phyloP scores from a whole-genome alignment of 441 rosid species.

The Gossypium davidsonii region DNA sequence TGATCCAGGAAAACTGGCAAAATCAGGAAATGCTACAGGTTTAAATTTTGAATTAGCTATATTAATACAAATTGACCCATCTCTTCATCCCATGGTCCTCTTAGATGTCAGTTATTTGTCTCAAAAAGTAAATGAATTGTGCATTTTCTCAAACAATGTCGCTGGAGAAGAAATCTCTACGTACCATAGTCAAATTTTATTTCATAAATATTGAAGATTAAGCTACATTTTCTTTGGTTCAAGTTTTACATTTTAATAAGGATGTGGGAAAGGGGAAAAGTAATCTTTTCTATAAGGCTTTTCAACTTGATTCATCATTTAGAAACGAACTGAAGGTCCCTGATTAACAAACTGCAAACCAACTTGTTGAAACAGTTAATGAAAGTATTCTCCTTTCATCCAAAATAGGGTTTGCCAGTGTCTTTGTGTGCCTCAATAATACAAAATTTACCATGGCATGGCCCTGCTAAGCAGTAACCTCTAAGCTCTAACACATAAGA shows the following conservation, averaged over 20 bases:
- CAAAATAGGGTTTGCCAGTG: not conserved
- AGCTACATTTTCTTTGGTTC: not conserved
- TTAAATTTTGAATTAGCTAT: conserved; percentile 1
- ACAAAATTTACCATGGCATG: not conserved
- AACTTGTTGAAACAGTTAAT: conserved; percentile 5
- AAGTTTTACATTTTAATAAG: not conserved
- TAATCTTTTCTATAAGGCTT: not conserved
- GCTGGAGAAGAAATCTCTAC: not conserved
- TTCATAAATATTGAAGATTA: not conserved
- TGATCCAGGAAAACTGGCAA: not conserved
- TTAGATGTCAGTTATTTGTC: not conserved
- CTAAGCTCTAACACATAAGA: not conserved
- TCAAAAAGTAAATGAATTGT: not conserved
- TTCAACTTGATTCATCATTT: conserved; percentile 9
- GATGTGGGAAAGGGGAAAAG: not conserved
- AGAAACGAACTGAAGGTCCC: not conserved
- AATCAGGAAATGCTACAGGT: conserved; percentile 1
- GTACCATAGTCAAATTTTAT: not conserved
- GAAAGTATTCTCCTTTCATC: not conserved
- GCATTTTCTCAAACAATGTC: not conserved
- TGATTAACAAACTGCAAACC: not conserved
- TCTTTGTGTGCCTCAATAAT: not conserved
- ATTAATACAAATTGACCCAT: conserved; percentile 4
- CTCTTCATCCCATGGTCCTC: not conserved
- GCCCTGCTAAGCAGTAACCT: not conserved